These are phyloP conservation scores for Cutaneotrichosporon cutaneum DNA, from an alignment of 1,284 basidiomycete species.

Conservation along the genomic window DNA sequence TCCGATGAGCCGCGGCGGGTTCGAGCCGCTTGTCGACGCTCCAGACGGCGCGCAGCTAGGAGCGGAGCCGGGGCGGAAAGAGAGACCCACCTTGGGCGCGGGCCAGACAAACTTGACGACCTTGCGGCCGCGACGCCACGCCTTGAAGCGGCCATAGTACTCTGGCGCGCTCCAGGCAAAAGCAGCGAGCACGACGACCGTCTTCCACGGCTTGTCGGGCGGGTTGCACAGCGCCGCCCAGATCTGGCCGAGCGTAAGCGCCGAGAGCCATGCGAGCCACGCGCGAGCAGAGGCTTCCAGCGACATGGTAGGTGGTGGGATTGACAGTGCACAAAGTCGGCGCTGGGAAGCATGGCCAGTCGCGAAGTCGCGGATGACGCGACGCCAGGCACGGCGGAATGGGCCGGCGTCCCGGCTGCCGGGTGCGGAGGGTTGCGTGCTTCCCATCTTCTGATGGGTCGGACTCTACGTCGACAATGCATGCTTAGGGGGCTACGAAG, in stretches of 20 bases:
- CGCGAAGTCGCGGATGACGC: not conserved
- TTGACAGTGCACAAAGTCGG: not conserved
- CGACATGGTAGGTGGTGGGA: not conserved
- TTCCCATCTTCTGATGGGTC: not conserved
- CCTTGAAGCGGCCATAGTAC: slow-evolving; percentile 15
- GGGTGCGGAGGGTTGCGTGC: no score
- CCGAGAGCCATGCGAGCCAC: slow-evolving; percentile 4
- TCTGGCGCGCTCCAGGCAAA: slow-evolving; percentile 9
- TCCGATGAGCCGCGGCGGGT: not conserved
- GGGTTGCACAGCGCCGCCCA: slow-evolving; percentile 40
- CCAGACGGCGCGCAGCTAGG: no score
- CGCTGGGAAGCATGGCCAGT: not conserved
- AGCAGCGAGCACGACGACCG: slow-evolving; percentile 26
- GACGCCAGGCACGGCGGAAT: not conserved
- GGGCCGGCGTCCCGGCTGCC: not conserved
- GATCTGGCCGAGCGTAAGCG: slow-evolving; percentile 38
- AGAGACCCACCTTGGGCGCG: slow-evolving; percentile 60
- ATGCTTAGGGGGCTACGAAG: not conserved
- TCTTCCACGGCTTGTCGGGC: slow-evolving; percentile 31
- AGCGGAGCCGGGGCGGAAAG: not conserved
- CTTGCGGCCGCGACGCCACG: slow-evolving; percentile 44
- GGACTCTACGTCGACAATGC: not conserved
- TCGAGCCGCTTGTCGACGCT: not conserved
- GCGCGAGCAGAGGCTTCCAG: not conserved
- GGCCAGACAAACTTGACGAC: slow-evolving; percentile 64